Base-by-base conservation (phyloP, 2,329 filamentous ascomycete genomes). In the Scedosporium dehoogii region DNA sequence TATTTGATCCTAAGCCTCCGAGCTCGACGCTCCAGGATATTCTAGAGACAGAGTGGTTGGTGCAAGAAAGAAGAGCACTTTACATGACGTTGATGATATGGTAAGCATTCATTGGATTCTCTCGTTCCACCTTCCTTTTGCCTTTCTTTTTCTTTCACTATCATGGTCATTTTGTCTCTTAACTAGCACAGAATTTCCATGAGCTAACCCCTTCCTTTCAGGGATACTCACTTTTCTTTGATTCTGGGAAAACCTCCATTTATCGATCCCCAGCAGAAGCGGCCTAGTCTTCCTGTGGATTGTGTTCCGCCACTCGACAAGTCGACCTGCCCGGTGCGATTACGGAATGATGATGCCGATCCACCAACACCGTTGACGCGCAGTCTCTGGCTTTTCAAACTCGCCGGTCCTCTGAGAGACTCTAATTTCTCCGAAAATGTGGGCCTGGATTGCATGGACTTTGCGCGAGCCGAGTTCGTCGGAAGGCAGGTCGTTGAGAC, bases 341-440 rank as follows among this genome's bases (percentile, higher is more conserved):
- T 75, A 16, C 76, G 85, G 44, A 72, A 73, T 29, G 76, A 79
- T 16, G 70, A 76, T 16, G 64, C 62, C 2, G 82, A 85, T 55
- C 79, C 81, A 2, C 84, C 85, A 1, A 85, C 84, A 0, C 79
- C 82, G 1, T 69, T 86, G 38, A 84, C 83, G 1, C 76, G 79
- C 55, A 71, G 77, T 1, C 70, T 87, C 14, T 84, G 81, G 77
- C 74, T 77, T 3, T 79, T 77, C 65, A 73, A 80, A 58, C 68
- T 82, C 18, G 74, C 77, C 61, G 69, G 70, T n/a, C 78, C 78
- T 2, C 71, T 87, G 23, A 77, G 78, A 58, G 78, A 81, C 58
- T 81, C 87, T 6, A 75, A 80, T 29, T 77, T 80, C 59, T 72
- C 87, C 18, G 83, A 86, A 65, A 79, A 80, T 59, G 78, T 83